A percentile compares a stretch with the other conserved stretches of the same genome.
Evolutionary conservation across 1,139 yeast species (phyloP).

Genomic region (Yueomyces sp.): DNA sequence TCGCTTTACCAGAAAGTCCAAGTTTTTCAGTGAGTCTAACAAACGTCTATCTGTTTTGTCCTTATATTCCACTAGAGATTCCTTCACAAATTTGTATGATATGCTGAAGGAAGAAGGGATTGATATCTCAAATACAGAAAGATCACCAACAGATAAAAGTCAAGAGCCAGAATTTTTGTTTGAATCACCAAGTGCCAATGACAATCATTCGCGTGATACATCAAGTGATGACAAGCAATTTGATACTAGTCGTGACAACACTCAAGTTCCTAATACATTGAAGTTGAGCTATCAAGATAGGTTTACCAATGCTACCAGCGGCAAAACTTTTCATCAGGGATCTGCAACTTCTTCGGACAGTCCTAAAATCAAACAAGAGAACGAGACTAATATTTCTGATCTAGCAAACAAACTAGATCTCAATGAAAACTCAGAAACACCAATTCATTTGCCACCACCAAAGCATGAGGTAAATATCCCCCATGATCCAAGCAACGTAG

Average conservation of each 20-base stretch:
- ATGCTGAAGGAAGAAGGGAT: constrained; percentile 30
- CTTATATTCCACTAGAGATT: constrained; percentile 53
- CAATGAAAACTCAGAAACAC: too few species aligned
- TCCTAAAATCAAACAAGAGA: too few species aligned
- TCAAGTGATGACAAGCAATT: constrained; percentile 20
- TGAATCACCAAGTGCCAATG: constrained; percentile 22
- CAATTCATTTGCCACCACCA: too few species aligned
- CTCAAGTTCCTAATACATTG: background rate
- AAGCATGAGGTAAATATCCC: background rate
- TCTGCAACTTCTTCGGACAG: too few species aligned
- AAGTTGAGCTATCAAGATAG: background rate
- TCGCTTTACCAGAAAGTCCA: constrained; percentile 55
- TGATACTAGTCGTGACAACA: constrained; percentile 4
- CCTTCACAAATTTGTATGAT: constrained; percentile 49
- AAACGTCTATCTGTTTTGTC: constrained; percentile 61
- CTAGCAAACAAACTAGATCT: too few species aligned
- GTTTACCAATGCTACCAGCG: background rate
- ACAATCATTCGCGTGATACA: constrained; percentile 18
- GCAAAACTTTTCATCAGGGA: too few species aligned
- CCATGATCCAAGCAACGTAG: constrained; percentile 4
- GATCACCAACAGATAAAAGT: background rate
- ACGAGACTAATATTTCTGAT: too few species aligned
- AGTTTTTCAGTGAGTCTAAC: constrained; percentile 46
- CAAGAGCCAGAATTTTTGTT: constrained; percentile 17
- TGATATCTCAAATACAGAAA: constrained; percentile 3